Base-by-base conservation (phyloP, 2,329 filamentous ascomycete species). In the Metarhizium rileyi region DNA sequence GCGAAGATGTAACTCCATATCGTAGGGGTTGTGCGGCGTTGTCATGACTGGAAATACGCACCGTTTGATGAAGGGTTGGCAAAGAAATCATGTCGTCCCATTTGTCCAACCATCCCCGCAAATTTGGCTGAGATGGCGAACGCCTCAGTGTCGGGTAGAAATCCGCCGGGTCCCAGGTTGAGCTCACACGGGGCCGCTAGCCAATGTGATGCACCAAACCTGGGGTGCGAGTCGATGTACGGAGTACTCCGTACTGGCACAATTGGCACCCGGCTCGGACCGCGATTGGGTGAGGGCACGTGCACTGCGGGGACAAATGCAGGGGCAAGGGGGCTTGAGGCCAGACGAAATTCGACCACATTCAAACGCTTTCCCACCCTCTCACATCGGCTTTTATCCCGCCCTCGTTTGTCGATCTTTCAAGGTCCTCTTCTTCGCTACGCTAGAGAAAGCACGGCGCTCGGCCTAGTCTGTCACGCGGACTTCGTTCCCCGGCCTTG, bases 401-500 rank as follows among this genome's bases (percentile, higher is more conserved):
- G 52, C 50, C 42, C 48, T 42, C 26, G 20, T n/a, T 20, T 16
- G 22, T 22, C 41, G 4, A n/a, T 20, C 35, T 16, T 35, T 7
- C 38, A 42, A 20, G 20, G 16, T n/a, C n/a, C 33, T 26, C 23
- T 42, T 43, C 26, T 23, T 41, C 28, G 26, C 42, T 45, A 22
- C n/a, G 41, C n/a, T n/a, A 35, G 42, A 28, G 6, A 43, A 35
- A 26, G 38, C 33, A 30, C 51, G n/a, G n/a, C n/a, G 33, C 33
- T 28, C 23, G 45, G 42, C 81, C 81, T 50, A 50, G 44, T 42
- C 43, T 47, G 36, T 3, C 27, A 42, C 45, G 52, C 51, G 48
- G 50, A 52, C 44, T 46, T 51, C 33, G 38, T 45, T 50, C 47
- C 49, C 40, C 47, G 30, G 28, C 25, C 27, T 44, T 30, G 35